Conservation (phyloP, 495 filamentous ascomycete genomes). For the Aspergillus leporis region DNA sequence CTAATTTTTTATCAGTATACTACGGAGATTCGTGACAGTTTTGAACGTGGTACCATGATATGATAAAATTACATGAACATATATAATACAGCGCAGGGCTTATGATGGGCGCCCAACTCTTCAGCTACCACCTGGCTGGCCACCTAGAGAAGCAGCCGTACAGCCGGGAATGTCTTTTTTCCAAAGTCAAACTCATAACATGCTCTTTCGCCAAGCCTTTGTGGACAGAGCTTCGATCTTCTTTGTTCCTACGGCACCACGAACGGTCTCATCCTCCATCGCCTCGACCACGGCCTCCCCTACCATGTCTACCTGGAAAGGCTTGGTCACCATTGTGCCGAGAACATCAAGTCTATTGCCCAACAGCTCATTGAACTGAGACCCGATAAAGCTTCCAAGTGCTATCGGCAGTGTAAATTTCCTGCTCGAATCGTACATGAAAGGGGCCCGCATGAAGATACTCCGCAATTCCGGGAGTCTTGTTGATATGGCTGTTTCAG, state of each 20-base stretch:
- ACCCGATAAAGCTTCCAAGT: conserved; percentile 64
- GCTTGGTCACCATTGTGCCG: conserved; percentile 80
- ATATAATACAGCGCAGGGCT: conserved; percentile 15
- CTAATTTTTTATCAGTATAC: conserved; percentile 70
- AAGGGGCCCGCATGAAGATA: conserved; percentile 81
- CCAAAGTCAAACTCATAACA: conserved; percentile 57
- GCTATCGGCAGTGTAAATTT: conserved; percentile 84
- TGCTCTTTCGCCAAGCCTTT: conserved; percentile 76
- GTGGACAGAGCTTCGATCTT: conserved; percentile 72
- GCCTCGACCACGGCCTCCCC: conserved; percentile 83
- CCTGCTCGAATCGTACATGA: conserved; percentile 84
- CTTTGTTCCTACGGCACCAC: conserved; percentile 66
- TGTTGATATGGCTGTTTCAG: conserved; percentile 73
- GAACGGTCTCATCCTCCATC: conserved; percentile 65
- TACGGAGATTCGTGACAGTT: conserved; percentile 93
- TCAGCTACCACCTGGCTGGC: neutral
- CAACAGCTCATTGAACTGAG: conserved; percentile 69
- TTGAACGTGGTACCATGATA: conserved; percentile 87
- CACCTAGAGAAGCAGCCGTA: neutral
- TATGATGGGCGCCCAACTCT: neutral
- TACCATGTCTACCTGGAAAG: conserved; percentile 80
- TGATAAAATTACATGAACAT: conserved; percentile 25
- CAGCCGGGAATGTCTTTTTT: neutral
- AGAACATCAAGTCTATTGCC: conserved; percentile 72
- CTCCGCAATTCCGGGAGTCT: conserved; percentile 72